These are phyloP conservation scores for Paramecium biaurelia DNA, from an alignment of 73 alveolate genomes.

Conservation along the genomic window DNA sequence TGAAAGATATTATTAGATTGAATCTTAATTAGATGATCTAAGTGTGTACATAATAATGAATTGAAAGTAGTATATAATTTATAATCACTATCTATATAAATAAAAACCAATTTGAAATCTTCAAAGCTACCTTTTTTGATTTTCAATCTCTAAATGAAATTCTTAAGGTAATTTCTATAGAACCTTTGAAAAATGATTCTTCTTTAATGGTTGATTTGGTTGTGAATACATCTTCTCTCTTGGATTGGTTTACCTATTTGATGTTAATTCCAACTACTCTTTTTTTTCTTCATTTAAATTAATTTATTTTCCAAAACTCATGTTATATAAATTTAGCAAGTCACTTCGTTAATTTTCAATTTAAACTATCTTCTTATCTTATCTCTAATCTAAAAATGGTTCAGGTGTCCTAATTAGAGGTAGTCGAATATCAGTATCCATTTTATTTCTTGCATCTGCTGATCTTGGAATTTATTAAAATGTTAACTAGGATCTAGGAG, in stretches of 20 bases:
- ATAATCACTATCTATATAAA: not conserved
- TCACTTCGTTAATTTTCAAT: not conserved
- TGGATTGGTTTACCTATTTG: not conserved
- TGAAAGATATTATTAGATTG: too few relatives aligned
- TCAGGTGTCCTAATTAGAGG: not conserved
- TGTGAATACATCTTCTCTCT: not conserved
- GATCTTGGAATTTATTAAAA: not conserved
- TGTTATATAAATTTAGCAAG: not conserved
- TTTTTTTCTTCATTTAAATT: not conserved
- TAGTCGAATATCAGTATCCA: not conserved
- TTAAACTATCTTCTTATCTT: not conserved
- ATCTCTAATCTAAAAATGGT: not conserved
- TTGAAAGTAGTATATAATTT: not conserved
- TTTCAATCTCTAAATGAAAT: not conserved
- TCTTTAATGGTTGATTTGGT: not conserved
- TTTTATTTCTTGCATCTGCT: not conserved
- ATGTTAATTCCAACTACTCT: not conserved
- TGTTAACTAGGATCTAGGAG: not conserved
- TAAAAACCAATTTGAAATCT: not conserved
- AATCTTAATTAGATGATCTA: not conserved
- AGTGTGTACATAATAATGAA: not conserved
- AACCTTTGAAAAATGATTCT: not conserved
- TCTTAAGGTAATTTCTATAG: not conserved
- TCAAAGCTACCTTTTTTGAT: not conserved
- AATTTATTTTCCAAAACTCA: not conserved